Conservation (phyloP, 495 filamentous ascomycete genomes). For the Tuber indicum region DNA sequence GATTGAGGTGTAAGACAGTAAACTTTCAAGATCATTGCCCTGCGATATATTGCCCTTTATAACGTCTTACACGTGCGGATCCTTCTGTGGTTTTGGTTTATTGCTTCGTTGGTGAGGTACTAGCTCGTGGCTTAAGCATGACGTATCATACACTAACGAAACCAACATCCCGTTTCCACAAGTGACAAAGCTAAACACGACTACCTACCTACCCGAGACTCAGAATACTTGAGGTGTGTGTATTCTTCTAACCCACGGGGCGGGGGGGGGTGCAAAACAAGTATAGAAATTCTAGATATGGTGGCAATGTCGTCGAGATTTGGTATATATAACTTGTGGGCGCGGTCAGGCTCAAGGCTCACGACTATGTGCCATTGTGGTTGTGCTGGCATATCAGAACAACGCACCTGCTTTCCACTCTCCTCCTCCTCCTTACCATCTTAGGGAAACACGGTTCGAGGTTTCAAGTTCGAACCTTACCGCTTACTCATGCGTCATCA, state of each 20-base stretch:
- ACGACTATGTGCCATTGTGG: neutral
- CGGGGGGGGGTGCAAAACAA: neutral
- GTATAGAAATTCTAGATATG: neutral
- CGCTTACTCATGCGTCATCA: neutral
- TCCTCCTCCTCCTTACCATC: neutral
- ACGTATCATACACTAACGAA: neutral
- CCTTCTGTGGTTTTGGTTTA: neutral
- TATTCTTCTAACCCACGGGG: neutral
- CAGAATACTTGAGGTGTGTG: neutral
- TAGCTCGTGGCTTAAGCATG: neutral
- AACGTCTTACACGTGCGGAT: neutral
- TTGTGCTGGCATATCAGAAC: neutral
- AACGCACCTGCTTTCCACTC: neutral
- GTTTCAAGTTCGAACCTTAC: neutral
- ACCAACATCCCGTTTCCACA: no score
- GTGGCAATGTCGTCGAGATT: neutral
- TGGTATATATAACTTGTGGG: neutral
- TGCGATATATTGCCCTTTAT: neutral
- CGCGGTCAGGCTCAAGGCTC: neutral
- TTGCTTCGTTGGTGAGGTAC: neutral
- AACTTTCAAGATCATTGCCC: neutral
- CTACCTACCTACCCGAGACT: neutral
- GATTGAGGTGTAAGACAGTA: neutral
- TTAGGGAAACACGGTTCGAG: neutral
- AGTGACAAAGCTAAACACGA: neutral